phyloP scores from a whole-genome alignment of 495 filamentous ascomycete species.

The Tuber magnatum region DNA sequence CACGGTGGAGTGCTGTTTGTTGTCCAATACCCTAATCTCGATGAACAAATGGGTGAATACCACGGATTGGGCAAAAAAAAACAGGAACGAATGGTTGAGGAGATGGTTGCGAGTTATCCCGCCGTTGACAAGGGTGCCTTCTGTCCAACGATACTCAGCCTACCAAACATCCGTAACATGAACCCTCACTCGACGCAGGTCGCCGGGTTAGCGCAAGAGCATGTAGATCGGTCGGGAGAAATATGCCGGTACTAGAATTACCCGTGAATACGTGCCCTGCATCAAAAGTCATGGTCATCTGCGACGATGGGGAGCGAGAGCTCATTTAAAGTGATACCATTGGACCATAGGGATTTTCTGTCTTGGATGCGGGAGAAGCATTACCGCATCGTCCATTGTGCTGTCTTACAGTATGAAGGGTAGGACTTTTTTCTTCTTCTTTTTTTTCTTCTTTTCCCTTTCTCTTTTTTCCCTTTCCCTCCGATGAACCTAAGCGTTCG shows the following conservation, averaged over 20 bases:
- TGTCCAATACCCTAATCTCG: background rate
- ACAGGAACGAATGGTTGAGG: background rate
- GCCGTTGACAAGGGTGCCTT: background rate
- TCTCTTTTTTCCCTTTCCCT: background rate
- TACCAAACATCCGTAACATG: background rate
- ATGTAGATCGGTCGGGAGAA: slow-evolving; percentile 1
- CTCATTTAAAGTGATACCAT: background rate
- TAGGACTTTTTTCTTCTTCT: background rate
- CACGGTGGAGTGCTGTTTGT: background rate
- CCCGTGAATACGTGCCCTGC: background rate
- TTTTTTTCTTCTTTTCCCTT: background rate
- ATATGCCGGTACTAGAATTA: background rate
- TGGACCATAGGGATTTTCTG: background rate
- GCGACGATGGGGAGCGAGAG: background rate
- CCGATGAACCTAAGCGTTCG: background rate
- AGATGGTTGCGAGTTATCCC: background rate
- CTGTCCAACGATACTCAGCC: background rate
- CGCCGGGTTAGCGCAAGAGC: background rate
- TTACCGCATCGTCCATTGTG: background rate
- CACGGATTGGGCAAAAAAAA: background rate
- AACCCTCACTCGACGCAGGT: background rate
- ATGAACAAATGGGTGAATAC: background rate
- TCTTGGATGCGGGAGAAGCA: background rate
- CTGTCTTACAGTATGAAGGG: background rate
- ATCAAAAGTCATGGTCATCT: background rate